Evolutionary conservation across 2,329 filamentous ascomycete species (phyloP).

Genomic region (Zalaria obscura): DNA sequence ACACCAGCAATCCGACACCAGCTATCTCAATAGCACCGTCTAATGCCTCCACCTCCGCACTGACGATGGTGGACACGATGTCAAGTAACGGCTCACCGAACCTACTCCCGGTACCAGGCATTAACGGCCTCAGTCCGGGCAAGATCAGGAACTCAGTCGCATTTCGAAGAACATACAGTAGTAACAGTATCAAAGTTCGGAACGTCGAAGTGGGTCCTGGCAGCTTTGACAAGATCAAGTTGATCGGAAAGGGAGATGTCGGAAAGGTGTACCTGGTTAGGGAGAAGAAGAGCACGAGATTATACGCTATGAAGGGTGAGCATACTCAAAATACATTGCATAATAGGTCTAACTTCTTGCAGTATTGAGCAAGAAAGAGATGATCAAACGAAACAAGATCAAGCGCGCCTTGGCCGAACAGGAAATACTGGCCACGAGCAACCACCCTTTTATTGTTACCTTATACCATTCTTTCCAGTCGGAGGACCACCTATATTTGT

Average conservation of each 20-base stretch:
- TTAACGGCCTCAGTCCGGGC: conserved; percentile 50
- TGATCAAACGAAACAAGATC: conserved; percentile 99
- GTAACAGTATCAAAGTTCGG: conserved; percentile 96
- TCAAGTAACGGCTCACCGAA: conserved; percentile 16
- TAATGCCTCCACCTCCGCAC: conserved; percentile 26
- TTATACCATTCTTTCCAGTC: conserved; percentile 99
- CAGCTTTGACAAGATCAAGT: conserved; percentile 98
- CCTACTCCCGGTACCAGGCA: conserved; percentile 21
- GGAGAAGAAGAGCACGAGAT: conserved; percentile 89
- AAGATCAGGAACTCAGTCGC: conserved; percentile 52
- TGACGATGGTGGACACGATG: conserved; percentile 39
- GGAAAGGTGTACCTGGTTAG: conserved; percentile 95
- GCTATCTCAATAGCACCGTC: conserved; percentile 24
- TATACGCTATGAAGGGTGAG: conserved; percentile 98
- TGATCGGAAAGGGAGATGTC: conserved; percentile 97
- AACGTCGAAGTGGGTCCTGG: conserved; percentile 90
- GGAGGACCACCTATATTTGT: conserved; percentile 96
- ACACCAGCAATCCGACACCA: conserved; percentile 58
- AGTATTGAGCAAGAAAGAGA: conserved; percentile 99
- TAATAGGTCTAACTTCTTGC: conserved; percentile 5
- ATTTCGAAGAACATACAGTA: conserved; percentile 93
- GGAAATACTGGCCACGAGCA: conserved; percentile 95
- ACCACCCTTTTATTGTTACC: conserved; percentile 97
- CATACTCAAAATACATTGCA: conserved; percentile 2
- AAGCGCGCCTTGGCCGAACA: conserved; percentile 95